These are phyloP conservation scores for Penicillium coffeae DNA, from an alignment of 495 filamentous ascomycete genomes.

Conservation along the genomic window DNA sequence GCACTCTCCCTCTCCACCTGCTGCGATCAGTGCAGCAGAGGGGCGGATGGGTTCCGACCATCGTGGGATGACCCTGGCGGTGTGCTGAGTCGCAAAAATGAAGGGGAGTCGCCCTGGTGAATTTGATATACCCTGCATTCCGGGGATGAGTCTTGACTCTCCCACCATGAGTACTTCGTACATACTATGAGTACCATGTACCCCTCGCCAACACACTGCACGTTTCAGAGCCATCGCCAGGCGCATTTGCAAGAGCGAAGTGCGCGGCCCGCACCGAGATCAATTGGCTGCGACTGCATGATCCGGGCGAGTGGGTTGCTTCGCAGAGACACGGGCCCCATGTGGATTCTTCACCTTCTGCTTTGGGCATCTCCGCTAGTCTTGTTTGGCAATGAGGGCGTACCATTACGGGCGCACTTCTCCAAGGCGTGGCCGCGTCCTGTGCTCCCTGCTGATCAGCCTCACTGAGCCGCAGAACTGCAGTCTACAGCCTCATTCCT, in stretches of 20 bases:
- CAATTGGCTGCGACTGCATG: constrained; percentile 1
- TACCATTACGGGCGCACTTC: neutral
- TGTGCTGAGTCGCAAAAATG: no score
- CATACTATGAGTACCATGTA: no score
- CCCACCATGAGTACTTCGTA: no score
- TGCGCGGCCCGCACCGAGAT: constrained; percentile 19
- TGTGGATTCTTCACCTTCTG: constrained; percentile 6
- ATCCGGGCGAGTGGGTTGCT: neutral
- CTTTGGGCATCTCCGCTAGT: neutral
- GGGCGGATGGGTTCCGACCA: no score
- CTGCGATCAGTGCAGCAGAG: neutral
- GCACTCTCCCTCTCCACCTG: neutral
- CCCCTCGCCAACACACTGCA: constrained; percentile 2
- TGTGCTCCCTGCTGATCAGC: constrained; percentile 20
- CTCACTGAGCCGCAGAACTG: constrained; percentile 30
- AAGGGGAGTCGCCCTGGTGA: no score
- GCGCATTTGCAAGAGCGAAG: constrained; percentile 4
- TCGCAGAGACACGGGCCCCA: neutral
- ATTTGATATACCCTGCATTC: no score
- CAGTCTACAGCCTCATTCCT: constrained; percentile 22
- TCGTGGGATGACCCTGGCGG: no score
- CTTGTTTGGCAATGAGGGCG: neutral
- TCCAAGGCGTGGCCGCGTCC: neutral
- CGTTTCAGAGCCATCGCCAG: constrained; percentile 7
- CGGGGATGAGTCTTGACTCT: no score